phyloP scores from a whole-genome alignment of 768 basidiomycete species.

The Leccinum ochraceum region DNA sequence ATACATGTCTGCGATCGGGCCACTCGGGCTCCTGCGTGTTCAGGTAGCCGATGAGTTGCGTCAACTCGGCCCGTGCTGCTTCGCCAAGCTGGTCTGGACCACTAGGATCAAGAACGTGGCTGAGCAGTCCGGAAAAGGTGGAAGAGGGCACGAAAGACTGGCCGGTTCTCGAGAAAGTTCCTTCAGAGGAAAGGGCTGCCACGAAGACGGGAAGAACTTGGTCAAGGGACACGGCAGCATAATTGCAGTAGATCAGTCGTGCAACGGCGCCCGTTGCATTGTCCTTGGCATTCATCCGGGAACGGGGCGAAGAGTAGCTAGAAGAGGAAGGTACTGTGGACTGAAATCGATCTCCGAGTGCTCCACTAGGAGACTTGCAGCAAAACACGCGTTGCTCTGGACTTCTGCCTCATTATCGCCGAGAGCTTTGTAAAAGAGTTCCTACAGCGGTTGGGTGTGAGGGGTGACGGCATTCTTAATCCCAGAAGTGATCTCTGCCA shows the following conservation, averaged over 20 bases:
- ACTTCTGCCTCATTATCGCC: constrained; percentile 89
- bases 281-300: constrained; percentile 84
- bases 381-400: constrained; percentile 94
- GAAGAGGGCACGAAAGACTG: constrained; percentile 89
- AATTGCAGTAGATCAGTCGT: constrained; percentile 82
- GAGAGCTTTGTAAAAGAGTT: constrained; percentile 83
- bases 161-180: constrained; percentile 88
- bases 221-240: constrained; percentile 79
- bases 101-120: constrained; percentile 76
- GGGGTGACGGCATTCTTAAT: constrained; percentile 86
- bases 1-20: too few species aligned
- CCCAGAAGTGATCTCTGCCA: constrained; percentile 94
- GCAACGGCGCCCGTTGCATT: constrained; percentile 96
- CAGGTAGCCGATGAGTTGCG: constrained; percentile 70
- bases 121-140: constrained; percentile 82
- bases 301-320: constrained; percentile 73
- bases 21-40: constrained; percentile 63
- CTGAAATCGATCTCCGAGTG: constrained; percentile 81
- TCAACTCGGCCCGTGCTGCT: constrained; percentile 74
- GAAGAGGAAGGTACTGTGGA: constrained; percentile 75
- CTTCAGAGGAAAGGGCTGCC: constrained; percentile 75
- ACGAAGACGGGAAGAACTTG: constrained; percentile 88
- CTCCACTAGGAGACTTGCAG: constrained; percentile 87
- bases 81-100: constrained; percentile 76
- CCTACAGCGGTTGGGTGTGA: constrained; percentile 77